These are phyloP conservation scores for Backusella parvicylindrica DNA, from an alignment of 192 early-diverging fungal species.

Conservation along the genomic window DNA sequence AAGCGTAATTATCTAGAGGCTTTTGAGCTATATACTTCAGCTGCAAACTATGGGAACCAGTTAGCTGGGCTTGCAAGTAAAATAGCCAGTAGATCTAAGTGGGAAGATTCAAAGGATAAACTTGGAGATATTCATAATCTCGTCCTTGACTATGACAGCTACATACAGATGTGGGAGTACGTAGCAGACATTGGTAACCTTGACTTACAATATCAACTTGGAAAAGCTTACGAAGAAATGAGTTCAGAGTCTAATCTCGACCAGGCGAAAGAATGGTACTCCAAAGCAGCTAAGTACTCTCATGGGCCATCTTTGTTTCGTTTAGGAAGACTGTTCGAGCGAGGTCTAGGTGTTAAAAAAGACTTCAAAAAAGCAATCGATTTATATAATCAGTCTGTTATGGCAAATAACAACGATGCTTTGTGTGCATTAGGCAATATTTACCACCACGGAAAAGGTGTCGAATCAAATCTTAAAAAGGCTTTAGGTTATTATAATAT, in stretches of 20 bases:
- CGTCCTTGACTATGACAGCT: neutral
- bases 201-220: neutral
- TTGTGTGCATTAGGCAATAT: neutral
- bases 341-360: neutral
- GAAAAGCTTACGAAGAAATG: neutral
- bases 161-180: neutral
- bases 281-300: too few species aligned
- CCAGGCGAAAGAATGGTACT: too few species aligned
- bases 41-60: neutral
- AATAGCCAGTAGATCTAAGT: neutral
- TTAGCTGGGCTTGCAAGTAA: neutral
- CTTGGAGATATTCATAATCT: neutral
- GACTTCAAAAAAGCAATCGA: neutral
- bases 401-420: neutral
- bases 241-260: too few species aligned
- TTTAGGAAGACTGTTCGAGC: too few species aligned
- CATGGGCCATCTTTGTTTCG: too few species aligned
- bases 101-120: neutral
- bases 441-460: neutral
- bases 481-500: neutral
- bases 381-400: neutral
- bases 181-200: neutral
- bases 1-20: neutral
- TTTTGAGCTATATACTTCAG: neutral
- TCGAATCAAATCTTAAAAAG: neutral